Evolutionary conservation across 2,329 filamentous ascomycete species (phyloP), one percentile per base, ranked within the genome.

Genomic region (Trichoderma gracile): DNA sequence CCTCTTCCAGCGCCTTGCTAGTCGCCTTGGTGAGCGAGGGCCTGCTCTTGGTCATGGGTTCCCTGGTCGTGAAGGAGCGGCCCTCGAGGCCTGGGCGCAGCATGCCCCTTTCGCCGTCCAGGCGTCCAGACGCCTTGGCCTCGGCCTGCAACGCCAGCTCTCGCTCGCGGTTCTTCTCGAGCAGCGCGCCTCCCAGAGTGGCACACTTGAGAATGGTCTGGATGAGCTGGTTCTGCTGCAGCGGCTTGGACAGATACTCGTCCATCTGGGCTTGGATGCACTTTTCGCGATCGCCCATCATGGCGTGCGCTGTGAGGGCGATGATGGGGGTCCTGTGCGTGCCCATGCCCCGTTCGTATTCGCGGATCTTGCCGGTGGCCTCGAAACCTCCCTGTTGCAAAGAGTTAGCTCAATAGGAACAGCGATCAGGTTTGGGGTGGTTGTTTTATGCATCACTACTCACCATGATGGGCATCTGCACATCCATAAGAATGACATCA

Each of bases 401-500:
- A 9, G n/a, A 17, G 33, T 63, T 25, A 63, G 58, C 40, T 42
- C 14, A 43, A 14, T 14, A 14, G 30, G 43, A 12, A 12, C 3
- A 52, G 17, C 8, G 19, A 4, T 53, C 2, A 17, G n/a, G 3
- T 38, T 4, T 10, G 17, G 2, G 12, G 23, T 21, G 3, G 3
- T 12, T 47, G n/a, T n/a, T 15, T 4, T 21, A 8, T 14, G 10
- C 4, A 33, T 15, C 19, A 65, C 49, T 42, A 68, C 86, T 80
- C 79, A 91, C 89, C 93, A 98, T 98, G 72, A 98, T 91, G n/a
- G 95, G 95, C 95, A 99, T 99, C 76, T 98, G 95, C 19, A 99
- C 95, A 74, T 99, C 95, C 95, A 99, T 99, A 55, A 99, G 84
- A 68, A 99, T 95, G 67, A 97, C 92, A 76, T 99, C 95, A 75